Conservation (phyloP, 345 rosid species). For the Eucalyptus caleyi region DNA sequence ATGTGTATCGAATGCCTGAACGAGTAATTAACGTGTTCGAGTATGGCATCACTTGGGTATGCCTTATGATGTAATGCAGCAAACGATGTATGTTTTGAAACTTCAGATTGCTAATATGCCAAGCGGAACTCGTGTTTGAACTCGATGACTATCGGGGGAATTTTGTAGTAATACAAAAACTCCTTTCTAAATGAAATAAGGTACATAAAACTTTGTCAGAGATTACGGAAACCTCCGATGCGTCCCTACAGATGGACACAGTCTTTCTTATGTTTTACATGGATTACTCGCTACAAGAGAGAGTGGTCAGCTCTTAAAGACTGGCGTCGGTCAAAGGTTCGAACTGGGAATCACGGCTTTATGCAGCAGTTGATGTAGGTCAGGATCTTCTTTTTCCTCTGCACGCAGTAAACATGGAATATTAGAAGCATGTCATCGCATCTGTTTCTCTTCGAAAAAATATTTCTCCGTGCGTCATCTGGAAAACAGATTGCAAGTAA, state of each 20-base stretch:
- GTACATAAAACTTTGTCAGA: neutral
- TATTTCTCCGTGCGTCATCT: neutral
- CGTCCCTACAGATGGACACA: neutral
- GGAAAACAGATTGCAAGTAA: neutral
- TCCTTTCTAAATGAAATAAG: neutral
- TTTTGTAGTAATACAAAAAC: neutral
- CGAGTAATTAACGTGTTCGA: neutral
- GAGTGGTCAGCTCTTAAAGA: neutral
- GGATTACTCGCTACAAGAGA: neutral
- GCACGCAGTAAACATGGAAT: constrained; percentile 18
- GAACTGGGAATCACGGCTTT: constrained; percentile 22
- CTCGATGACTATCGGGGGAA: neutral
- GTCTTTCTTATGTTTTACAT: neutral
- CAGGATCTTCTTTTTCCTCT: constrained; percentile 69
- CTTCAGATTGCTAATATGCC: neutral
- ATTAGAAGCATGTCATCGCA: neutral
- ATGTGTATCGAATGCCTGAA: neutral
- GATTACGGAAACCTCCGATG: neutral
- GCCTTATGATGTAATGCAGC: neutral
- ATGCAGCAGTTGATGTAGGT: constrained; percentile 79
- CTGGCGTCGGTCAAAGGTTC: neutral
- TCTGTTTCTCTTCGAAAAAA: neutral
- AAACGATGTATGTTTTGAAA: neutral
- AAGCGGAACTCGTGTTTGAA: neutral
- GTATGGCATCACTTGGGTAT: neutral